Base-by-base conservation (phyloP, 1,284 basidiomycete species). In the Cryptococcus sp. region DNA sequence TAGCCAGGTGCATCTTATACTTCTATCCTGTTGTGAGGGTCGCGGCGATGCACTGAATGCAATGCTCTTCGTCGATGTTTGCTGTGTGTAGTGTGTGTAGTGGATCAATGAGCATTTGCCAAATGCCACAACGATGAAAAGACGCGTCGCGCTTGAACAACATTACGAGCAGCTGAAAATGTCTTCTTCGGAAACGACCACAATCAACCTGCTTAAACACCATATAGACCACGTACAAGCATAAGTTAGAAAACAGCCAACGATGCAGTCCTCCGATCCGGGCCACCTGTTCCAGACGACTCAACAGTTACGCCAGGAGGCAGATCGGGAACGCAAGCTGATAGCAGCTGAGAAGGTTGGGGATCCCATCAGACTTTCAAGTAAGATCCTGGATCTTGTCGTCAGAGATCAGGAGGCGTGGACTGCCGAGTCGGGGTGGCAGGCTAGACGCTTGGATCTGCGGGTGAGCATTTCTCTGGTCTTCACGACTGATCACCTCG, bases 391-490 rank as follows among this genome's bases (percentile, higher is more conserved):
- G 39, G 85, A 84, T 41, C 80, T 95, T 5, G 77, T 85, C 27
- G 77, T 96, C 41, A 79, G 82, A 38, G 87, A 82, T 4, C 82
- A 84, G 31, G 78, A 85, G 23, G 90, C 85, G 0, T 96, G 89
- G 88, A 86, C 91, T 48, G 92, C 89, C 20, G 92, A 93, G 74
- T 93, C 88, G 69, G 89, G 89, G 0, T 85, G 87, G 61, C 83
- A 88, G 13, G 83, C 86, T 11, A 83, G 88, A 51, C 86, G 87
- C 66, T 71, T 93, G 38, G 85, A 91, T 70, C 77, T 95, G 23
- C 83, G 89, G 81, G 93, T 91, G 50, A 52, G 79, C 62, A 35
- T 15, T 6, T 6, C 19, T 11, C 22, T 16, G 39, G 23, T 23
- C 10, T 5, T 19, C 19, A 42, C 16, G 3, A 3, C 19, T 19